Base-by-base conservation (phyloP, 352 stramenopile species). In the Phytopythium cucurbitacearum region DNA sequence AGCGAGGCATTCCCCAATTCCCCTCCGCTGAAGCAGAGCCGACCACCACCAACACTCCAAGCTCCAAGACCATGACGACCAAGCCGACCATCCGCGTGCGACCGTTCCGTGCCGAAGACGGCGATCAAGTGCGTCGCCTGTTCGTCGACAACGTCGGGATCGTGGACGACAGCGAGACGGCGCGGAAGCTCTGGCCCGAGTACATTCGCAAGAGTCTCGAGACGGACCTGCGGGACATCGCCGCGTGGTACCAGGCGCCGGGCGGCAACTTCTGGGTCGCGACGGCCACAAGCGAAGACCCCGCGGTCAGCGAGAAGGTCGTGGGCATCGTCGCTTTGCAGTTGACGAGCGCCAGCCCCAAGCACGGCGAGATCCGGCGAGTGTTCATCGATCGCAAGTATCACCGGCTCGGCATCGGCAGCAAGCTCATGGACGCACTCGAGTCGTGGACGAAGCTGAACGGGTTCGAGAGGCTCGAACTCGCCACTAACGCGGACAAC, bases 191-290 rank as follows among this genome's bases (percentile, higher is more conserved):
- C 21, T 28, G 21, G 21, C 21, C 21, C 21, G 21, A 28, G 21
- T 28, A 28, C 21, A 28, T 28, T 28, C 21, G 21, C 21, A 28
- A 28, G 21, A 28, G 21, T 2, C 21, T 28, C 21, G 21, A 28
- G 21, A 28, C 21, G 21, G 21, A 28, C 21, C 21, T 28, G 21
- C 21, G 21, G 21, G 21, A 28, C 21, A 28, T 28, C 34, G 39
- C 56, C 5, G 39, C 47, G 8, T 56, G 39, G 16, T 65, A 62
- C 44, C 52, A 58, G 16, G n/a, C 56, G 21, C 33, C 47, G 5
- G 56, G 60, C 13, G 51, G 60, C 11, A 67, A 67, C 9, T 63
- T 67, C n/a, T 67, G 56, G 60, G 51, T 67, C 33, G 56, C 60
- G 3, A 45, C 34, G 1, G 36, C 40, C 34, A 40, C 55, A 4